phyloP scores from a whole-genome alignment of 768 basidiomycete genomes.

The Leccinum subgranulosum region DNA sequence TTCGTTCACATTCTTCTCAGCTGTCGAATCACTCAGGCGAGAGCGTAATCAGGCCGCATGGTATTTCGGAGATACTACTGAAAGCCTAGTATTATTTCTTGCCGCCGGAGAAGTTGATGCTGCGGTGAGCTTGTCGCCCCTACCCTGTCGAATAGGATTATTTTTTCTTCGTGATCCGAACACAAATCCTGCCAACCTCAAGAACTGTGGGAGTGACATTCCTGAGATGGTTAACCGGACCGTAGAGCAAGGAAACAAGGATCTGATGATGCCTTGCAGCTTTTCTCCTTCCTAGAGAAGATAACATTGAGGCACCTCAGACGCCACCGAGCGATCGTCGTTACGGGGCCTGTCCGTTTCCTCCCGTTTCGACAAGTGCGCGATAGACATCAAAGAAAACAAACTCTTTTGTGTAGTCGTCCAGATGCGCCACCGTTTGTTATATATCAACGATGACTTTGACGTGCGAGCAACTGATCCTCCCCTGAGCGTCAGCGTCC shows the following conservation, averaged over 20 bases:
- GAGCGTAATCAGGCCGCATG: slow-evolving; percentile 43
- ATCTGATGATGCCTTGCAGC: slow-evolving; percentile 32
- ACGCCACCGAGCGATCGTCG: slow-evolving; percentile 28
- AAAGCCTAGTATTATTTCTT: slow-evolving; percentile 44
- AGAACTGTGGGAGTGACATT: slow-evolving; percentile 27
- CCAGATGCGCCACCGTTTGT: slow-evolving; percentile 33
- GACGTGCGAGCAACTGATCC: background rate
- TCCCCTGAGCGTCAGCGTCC: slow-evolving; percentile 52
- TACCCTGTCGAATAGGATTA: slow-evolving; percentile 36
- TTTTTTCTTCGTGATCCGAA: slow-evolving; percentile 46
- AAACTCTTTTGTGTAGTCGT: slow-evolving; percentile 47
- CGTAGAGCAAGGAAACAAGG: slow-evolving; percentile 41
- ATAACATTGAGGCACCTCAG: slow-evolving; percentile 8
- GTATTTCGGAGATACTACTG: slow-evolving; percentile 56
- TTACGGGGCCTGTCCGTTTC: slow-evolving; percentile 40
- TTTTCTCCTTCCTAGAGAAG: background rate
- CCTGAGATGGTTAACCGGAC: slow-evolving; percentile 48
- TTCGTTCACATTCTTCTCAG: slow-evolving; percentile 29
- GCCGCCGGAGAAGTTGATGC: slow-evolving; percentile 44
- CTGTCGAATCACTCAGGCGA: background rate
- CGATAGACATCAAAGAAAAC: slow-evolving; percentile 58
- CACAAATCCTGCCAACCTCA: slow-evolving; percentile 44
- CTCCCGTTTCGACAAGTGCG: slow-evolving; percentile 57
- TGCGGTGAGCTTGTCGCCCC: slow-evolving; percentile 28
- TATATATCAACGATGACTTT: background rate